Base-by-base conservation (phyloP, 768 basidiomycete species). In the Saitozyma sp. region DNA sequence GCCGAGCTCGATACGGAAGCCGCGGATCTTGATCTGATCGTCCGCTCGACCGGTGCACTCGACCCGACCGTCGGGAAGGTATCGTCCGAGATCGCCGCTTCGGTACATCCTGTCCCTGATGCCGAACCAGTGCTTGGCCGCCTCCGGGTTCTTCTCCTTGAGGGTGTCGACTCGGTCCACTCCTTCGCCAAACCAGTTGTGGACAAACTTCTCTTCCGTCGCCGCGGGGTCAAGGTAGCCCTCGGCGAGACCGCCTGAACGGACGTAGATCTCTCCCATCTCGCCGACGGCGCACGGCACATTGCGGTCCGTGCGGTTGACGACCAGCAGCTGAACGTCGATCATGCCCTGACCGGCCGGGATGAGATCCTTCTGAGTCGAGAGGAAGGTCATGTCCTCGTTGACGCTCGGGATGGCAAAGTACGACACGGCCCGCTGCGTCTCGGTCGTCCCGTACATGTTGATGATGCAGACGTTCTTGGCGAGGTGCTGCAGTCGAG, bases 371-470 rank as follows among this genome's bases (percentile, higher is more conserved):
- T 99, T 99, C 78, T 94, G 90, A 1, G 87, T 92, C 20, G 88
- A 86, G 48, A 98, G 84, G 85, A 96, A 97, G 1, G 92, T 93
- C 0, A 88, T 84, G 74, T 98, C 93, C 59, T 84, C 84, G 8
- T 87, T 82, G 9, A 95, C 85, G 56, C 90, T 85, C 2, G 95
- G 93, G 69, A 98, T 92, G 19, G 87, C 85, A 76, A 94, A 97
- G 81, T 97, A 98, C 19, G 94, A 97, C 9, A 99, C 96, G 2
- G 96, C 96, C 56, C 96, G 90, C 78, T 99, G 96, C 8, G 96
- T 98, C 81, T 99, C 96, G 19, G 96, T 99, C 8, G 96, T 98
- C 14, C 96, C 96, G 79, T 97, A 99, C 96, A 99, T 99, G 83
- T 99, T 99, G 80, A 98, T 88, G 76, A 99, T 97, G 41, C 87